Base-by-base conservation (phyloP, 768 basidiomycete genomes). In the Boletus sp. region DNA sequence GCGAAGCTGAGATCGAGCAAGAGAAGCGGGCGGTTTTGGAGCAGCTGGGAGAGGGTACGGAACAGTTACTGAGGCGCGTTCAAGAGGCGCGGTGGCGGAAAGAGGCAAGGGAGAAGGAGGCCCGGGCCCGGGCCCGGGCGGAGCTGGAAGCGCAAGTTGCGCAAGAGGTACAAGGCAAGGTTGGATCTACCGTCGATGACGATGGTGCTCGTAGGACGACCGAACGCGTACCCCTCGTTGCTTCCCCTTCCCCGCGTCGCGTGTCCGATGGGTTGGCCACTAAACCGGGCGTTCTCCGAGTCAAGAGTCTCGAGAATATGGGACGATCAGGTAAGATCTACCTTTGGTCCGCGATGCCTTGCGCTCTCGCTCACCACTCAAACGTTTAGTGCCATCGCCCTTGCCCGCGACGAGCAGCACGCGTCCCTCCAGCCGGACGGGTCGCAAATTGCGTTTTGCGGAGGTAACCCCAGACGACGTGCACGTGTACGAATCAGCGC, bases 401-500 rank as follows among this genome's bases (percentile, higher is more conserved):
- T 77, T 66, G 29, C 63, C 82, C 35, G 77, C 78, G 11, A 73
- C 76, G 7, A 72, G 75, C 51, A 77, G 70, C 51, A 83, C 82
- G 14, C 83, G 87, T 13, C 85, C 87, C 14, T 79, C 84, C 69
- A 77, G 83, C 67, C 48, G 82, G 70, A 57, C 78, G 1, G 63
- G 74, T 46, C 73, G 85, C 14, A 82, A 72, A 58, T 70, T 92
- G 30, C 83, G 90, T 17, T 93, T 93, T 62, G 87, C 89, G 32
- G 84, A 91, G 37, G 74, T 90, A 15, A 81, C 79, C 1, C 83
- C 88, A 0, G 71, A 80, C n/a, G 87, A 92, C 63, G 82, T 93
- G 2, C 79, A 90, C 68, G 85, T 93, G 1, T 93, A 93, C 63
- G 87, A 90, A 61, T 91, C 90, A 14, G 85, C 83, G 2, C 90